Evolutionary conservation across 352 stramenopile genomes (phyloP), one percentile per base, ranked within the genome.

Genomic region (Peronospora farinosa): DNA sequence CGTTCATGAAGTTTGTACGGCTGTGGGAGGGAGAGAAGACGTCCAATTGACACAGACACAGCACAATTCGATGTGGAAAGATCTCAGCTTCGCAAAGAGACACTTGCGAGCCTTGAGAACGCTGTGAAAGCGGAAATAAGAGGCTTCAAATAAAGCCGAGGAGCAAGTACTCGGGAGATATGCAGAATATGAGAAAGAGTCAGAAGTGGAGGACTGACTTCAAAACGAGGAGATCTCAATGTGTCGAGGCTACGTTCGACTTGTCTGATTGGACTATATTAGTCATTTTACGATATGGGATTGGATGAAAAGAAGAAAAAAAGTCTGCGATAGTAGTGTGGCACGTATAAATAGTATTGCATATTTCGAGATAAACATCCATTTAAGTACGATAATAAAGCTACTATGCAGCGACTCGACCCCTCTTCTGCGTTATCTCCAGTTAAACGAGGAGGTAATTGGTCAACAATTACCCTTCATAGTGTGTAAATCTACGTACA

Each of bases 171-270:
- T 11, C 21, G 13, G 48, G 42, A 45, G 43, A 52, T 47, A 63
- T 54, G 51, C 43, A 51, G 42, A 64, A 60, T 53, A 46, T 49
- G 44, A 40, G 45, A 42, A 65, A 60, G 31, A 63, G 55, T 57
- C 56, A 59, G 50, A 51, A 38, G 40, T 21, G 19, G n/a, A 55
- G 49, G 56, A 60, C 57, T 65, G 57, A 51, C 57, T 61, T 27
- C 3, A 5, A 27, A 2, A 7, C 23, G 23, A 27, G 5, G 23
- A 27, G 23, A 47, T 47, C 38, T 56, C 39, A 47, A 64, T 45
- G 28, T 12, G 17, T 11, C 27, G 3, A 0, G 38, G 38, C 15
- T 51, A 38, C 48, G 17, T 25, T 21, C 38, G 0, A 10, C 5
- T 28, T 16, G n/a, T 44, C 10, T 33, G n/a, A n/a, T n/a, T n/a